phyloP scores from a whole-genome alignment of 2,329 filamentous ascomycete genomes.

The Aureobasidium sp. region DNA sequence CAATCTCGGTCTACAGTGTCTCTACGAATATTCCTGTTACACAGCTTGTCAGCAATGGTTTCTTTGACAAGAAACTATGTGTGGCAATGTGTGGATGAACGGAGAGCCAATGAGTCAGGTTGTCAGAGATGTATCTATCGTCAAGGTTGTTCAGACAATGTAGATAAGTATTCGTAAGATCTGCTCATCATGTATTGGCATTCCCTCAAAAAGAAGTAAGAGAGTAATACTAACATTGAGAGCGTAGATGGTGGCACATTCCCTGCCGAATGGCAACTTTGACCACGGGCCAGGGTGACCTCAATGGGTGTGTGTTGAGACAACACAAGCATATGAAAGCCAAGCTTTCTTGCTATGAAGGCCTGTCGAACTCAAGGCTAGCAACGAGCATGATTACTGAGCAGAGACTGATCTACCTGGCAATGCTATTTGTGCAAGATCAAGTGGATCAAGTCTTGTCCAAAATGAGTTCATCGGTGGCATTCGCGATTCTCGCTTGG shows the following conservation, averaged over 20 bases:
- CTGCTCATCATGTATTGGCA: constrained; percentile 69
- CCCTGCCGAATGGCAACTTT: neutral
- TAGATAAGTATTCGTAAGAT: constrained; percentile 94
- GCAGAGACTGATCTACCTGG: too few species aligned
- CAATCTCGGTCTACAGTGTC: neutral
- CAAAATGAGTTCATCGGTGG: neutral
- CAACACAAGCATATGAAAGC: neutral
- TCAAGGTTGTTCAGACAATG: constrained; percentile 96
- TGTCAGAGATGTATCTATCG: constrained; percentile 65
- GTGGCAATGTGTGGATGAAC: constrained; percentile 4
- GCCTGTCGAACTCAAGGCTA: constrained; percentile 28
- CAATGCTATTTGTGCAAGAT: neutral
- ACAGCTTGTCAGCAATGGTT: neutral
- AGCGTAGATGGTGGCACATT: neutral
- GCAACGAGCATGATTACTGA: neutral
- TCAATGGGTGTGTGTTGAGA: neutral
- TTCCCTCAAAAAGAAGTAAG: constrained; percentile 20
- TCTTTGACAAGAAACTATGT: neutral
- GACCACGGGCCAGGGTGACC: neutral
- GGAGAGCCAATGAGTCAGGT: constrained; percentile 55
- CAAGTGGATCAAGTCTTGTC: neutral
- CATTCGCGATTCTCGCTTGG: neutral
- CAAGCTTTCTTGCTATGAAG: too few species aligned
- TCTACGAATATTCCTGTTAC: neutral
- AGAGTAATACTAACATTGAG: neutral